Evolutionary conservation across 208 protist species (phyloP).

Genomic region (Trypanosoma platydactyli): DNA sequence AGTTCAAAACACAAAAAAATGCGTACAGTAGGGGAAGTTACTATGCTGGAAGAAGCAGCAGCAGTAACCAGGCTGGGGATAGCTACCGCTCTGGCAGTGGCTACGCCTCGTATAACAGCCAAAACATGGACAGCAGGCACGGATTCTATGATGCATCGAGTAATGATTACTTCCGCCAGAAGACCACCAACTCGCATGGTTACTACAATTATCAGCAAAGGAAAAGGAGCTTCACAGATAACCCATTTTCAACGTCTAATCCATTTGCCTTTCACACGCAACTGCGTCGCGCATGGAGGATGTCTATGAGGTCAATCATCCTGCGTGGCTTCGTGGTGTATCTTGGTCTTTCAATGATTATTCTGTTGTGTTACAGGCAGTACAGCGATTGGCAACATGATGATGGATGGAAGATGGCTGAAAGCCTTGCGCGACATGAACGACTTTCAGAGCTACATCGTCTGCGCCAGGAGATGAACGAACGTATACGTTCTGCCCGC

Average conservation of each 20-base stretch:
- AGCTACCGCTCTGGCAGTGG: conserved; percentile 21
- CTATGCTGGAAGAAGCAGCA: conserved; percentile 1
- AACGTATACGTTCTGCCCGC: conserved; percentile 37
- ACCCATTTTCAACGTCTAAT: conserved; percentile 52
- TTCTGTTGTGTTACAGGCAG: conserved; percentile 59
- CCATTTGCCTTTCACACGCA: conserved; percentile 50
- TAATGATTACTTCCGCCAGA: conserved; percentile 28
- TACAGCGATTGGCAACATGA: conserved; percentile 75
- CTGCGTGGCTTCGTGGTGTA: conserved; percentile 67
- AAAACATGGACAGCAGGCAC: conserved; percentile 33
- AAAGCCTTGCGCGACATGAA: conserved; percentile 72
- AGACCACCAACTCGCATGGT: conserved; percentile 29
- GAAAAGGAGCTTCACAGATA: conserved; percentile 38
- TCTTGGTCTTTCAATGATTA: conserved; percentile 50
- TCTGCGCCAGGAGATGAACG: conserved; percentile 69
- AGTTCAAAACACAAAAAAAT: conserved; percentile 49
- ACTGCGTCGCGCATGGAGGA: conserved; percentile 45
- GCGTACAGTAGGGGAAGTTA: conserved; percentile 36
- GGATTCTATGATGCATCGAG: conserved; percentile 39
- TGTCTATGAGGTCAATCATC: conserved; percentile 47
- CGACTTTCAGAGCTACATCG: conserved; percentile 74
- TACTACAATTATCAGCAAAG: conserved; percentile 56
- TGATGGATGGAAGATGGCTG: conserved; percentile 80
- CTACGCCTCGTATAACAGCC: conserved; percentile 15
- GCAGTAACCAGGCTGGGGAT: neutral